Evolutionary conservation across 306 rosid genomes (phyloP).

Genomic region (Geum urbanum): DNA sequence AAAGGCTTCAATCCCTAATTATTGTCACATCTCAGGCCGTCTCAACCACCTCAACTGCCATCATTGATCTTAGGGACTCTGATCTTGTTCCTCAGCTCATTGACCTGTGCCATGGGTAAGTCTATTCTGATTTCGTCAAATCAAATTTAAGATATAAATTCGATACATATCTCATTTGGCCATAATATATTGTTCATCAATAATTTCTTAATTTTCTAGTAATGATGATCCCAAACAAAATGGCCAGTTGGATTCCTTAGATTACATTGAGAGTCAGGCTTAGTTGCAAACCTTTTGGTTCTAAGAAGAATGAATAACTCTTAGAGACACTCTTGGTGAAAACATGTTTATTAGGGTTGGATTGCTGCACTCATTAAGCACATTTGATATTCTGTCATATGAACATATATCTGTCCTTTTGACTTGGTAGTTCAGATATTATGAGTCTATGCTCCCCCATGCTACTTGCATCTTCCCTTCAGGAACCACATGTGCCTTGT

Average conservation of each 20-base stretch:
- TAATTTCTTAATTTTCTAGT: too few species aligned
- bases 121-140: constrained; percentile 20
- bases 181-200: neutral
- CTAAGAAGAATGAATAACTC: neutral
- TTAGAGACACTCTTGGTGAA: neutral
- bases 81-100: constrained; percentile 95
- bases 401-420: constrained; percentile 21
- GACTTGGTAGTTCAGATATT: constrained; percentile 51
- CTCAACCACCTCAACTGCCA: constrained; percentile 82
- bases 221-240: too few species aligned
- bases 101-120: constrained; percentile 87
- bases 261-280: neutral
- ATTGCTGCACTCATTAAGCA: neutral
- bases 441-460: constrained; percentile 26
- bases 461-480: constrained; percentile 46
- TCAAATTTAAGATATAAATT: neutral
- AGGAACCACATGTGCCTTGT: constrained; percentile 49
- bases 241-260: neutral
- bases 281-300: neutral
- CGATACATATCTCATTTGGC: neutral
- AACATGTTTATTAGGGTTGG: constrained; percentile 3
- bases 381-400: neutral
- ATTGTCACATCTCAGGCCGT: constrained; percentile 95
- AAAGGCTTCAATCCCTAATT: constrained; percentile 77
- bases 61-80: constrained; percentile 72